Percentiles rank a stretch among this genome's conserved stretches.
Evolutionary conservation across 331 rosid genomes (phyloP).

Genomic region (Acacia concinna): DNA sequence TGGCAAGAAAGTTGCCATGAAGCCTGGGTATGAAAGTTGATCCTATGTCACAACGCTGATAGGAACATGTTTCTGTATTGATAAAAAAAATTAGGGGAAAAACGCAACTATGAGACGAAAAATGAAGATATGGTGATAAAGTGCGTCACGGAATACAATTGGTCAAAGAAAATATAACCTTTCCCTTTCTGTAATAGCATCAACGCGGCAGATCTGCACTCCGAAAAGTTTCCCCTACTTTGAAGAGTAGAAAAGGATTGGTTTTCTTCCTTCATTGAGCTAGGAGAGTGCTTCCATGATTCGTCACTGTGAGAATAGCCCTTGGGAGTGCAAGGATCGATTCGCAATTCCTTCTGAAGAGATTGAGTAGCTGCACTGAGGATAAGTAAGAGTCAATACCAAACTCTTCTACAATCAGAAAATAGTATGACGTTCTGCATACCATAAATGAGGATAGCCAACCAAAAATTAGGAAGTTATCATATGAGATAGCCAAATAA

Average conservation of each 20-base stretch:
- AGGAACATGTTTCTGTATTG: constrained; percentile 66
- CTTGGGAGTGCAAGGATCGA: constrained; percentile 88
- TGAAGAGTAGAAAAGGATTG: constrained; percentile 48
- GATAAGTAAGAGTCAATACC: constrained; percentile 37
- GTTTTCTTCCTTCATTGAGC: constrained; percentile 40
- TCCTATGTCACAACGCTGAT: constrained; percentile 70
- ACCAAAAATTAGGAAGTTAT: background rate
- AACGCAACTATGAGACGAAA: constrained; percentile 7
- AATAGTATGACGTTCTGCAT: background rate
- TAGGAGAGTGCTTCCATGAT: constrained; percentile 58
- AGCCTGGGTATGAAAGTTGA: constrained; percentile 84
- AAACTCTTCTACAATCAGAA: constrained; percentile 1
- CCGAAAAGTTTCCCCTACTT: constrained; percentile 80
- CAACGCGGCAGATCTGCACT: constrained; percentile 86
- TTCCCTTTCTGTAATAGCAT: constrained; percentile 80
- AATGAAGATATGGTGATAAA: constrained; percentile 19
- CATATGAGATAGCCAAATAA: constrained; percentile 6
- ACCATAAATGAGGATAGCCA: constrained; percentile 1
- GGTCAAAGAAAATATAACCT: constrained; percentile 46
- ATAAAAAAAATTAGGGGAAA: background rate
- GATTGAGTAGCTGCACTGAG: constrained; percentile 66
- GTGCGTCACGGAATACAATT: constrained; percentile 18
- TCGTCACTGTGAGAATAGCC: constrained; percentile 63
- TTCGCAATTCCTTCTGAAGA: constrained; percentile 41
- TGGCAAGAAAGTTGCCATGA: constrained; percentile 86